Conservation (phyloP, 2,329 filamentous ascomycete genomes). For the Sporothrix brunneoviolacea region DNA sequence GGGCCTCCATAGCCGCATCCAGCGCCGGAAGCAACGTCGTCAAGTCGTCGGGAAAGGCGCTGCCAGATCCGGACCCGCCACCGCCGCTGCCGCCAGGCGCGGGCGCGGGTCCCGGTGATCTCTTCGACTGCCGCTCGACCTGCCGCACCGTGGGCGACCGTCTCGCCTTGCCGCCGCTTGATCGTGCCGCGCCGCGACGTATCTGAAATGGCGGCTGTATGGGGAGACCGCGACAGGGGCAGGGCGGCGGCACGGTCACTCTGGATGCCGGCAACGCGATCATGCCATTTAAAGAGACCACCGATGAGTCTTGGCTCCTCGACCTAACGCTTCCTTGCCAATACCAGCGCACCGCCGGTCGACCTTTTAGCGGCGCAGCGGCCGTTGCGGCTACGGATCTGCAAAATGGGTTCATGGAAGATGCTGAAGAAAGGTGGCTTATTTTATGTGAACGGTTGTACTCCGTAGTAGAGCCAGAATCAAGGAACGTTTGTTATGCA, state of each 20-base stretch:
- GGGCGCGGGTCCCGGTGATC: not conserved
- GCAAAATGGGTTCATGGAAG: not conserved
- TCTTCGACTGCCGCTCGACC: not conserved
- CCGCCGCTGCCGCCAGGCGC: not conserved
- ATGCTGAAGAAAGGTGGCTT: not conserved
- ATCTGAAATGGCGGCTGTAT: not conserved
- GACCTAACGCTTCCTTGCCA: not conserved
- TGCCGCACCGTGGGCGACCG: slow-evolving; percentile 6
- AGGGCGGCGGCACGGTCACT: not conserved
- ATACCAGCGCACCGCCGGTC: not conserved
- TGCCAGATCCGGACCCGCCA: not conserved
- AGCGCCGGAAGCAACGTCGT: not conserved
- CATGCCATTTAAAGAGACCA: not conserved
- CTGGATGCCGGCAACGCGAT: not conserved
- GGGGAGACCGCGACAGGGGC: not conserved
- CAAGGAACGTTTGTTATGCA: too few species aligned
- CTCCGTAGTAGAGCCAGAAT: too few species aligned
- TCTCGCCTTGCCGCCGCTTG: not conserved
- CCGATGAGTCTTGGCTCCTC: too few species aligned
- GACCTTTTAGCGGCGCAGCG: not conserved
- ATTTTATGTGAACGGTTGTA: too few species aligned
- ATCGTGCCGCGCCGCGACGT: slow-evolving; percentile 1
- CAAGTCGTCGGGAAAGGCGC: slow-evolving; percentile 4
- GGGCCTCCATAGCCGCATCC: not conserved
- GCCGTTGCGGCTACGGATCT: not conserved